Conservation (phyloP, 345 rosid species). For the Eucalyptus erythrocorys region DNA sequence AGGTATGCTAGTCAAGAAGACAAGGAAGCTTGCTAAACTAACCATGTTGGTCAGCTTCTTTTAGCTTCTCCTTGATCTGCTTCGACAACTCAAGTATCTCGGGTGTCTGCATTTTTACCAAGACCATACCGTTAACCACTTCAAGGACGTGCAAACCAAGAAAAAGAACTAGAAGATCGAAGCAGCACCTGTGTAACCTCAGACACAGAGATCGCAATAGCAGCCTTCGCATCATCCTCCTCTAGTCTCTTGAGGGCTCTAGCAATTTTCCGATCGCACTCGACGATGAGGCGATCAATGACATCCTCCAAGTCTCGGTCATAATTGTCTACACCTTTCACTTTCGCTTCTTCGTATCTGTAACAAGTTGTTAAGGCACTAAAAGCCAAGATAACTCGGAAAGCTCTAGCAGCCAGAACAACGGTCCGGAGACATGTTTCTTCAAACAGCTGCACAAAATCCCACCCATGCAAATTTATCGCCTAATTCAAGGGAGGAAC, state of each 20-base stretch:
- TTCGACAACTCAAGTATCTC: slow-evolving; percentile 77
- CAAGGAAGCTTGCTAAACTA: background rate
- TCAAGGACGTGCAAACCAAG: background rate
- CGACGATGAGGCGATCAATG: slow-evolving; percentile 89
- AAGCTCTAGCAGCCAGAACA: background rate
- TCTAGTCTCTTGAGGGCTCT: slow-evolving; percentile 98
- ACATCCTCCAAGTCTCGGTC: slow-evolving; percentile 96
- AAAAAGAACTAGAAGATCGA: background rate
- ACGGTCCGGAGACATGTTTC: background rate
- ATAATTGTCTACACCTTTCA: slow-evolving; percentile 70
- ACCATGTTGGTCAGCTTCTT: slow-evolving; percentile 90
- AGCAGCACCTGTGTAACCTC: slow-evolving; percentile 85
- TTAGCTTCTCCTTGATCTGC: slow-evolving; percentile 86
- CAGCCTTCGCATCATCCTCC: slow-evolving; percentile 99
- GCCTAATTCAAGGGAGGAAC: background rate
- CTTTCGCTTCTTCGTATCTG: slow-evolving; percentile 88
- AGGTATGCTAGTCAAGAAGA: background rate
- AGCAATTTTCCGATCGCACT: slow-evolving; percentile 93
- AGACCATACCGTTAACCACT: background rate
- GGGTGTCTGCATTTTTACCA: slow-evolving; percentile 42
- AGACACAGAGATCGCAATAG: slow-evolving; percentile 93
- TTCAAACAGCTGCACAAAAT: background rate
- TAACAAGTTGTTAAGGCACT: slow-evolving; percentile 13
- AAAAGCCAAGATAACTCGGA: background rate
- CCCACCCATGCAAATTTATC: background rate